Base-by-base conservation (phyloP, 2,329 filamentous ascomycete species). In the Aspergillus sergii region DNA sequence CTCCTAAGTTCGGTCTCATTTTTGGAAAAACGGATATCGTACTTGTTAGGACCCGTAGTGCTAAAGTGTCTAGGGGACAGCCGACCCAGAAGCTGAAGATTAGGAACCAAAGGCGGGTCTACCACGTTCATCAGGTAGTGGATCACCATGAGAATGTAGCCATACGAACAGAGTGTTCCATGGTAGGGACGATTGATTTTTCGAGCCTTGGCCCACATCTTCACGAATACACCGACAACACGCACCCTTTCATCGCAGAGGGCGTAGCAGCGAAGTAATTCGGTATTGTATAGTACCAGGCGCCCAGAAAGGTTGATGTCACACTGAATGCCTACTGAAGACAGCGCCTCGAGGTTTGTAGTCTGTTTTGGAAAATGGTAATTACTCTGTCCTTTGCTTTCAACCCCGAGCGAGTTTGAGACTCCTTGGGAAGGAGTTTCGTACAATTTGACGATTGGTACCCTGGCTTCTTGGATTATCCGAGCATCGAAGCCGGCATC, bases 1-100 rank as follows among this genome's bases (percentile, higher is more conserved):
- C 81, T 78, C 46, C 83, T 76, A 57, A 96, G 94, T 66, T 89
- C 88, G 6, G 83, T 79, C 73, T 94, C 91, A 68, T 93, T 86
- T 23, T 89, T 84, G 89, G 91, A 94, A 76, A 96, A 39, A 26
- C 11, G 32, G 23, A 32, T 12, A 39, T 55, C 19, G 19, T 51
- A 26, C n/a, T 39, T 12, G 14, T 5, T 11, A 26, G n/a, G 36
- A 26, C 9, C 14, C 1, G 51, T 12, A 23, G 5, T 26, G 19
- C 23, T 26, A 11, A 21, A 32, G 9, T 51, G 32, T 39, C n/a
- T 21, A 39, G 32, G n/a, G 32, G 12, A 26, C 11, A 23, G 12
- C 14, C 4, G 32, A 55, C 34, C 6, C n/a, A 39, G 9, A 39
- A 55, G 51, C 34, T 55, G 51, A 39, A 55, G 51, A 55, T 55